Evolutionary conservation across 345 rosid genomes (phyloP), one percentile per base, ranked within the genome.

Genomic region (Dovyalis caffra): DNA sequence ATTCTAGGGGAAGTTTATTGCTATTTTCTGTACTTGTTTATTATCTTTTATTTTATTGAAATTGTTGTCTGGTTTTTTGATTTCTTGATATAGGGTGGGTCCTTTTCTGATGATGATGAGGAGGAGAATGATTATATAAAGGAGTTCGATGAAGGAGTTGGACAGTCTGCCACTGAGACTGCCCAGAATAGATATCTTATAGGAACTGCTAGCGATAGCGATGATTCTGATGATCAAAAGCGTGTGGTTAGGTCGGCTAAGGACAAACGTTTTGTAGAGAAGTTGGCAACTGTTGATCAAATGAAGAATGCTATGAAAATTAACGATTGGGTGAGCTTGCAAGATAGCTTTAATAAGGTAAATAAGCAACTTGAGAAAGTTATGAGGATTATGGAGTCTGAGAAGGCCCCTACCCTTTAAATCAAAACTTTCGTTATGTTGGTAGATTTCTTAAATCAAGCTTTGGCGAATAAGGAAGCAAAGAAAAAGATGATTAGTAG

Each of bases 401-500:
- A 82, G 3, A 90, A 79, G 86, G 83, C 84, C 38, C 99, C 97
- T 0, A 74, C 34, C n/a, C 86, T 89, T 76, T 95, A 95, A 72
- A 87, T 92, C 64, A 90, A 90, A 71, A 86, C 94, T 5, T 94
- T 95, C 64, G 97, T 91, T 16, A 88, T 92, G 91, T 75, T 95
- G 85, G 99, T 92, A 82, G 97, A 95, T 77, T 92, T 88, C 82
- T 78, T 95, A 74, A 88, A 83, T 62, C 87, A 90, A 74, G 87
- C 99, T 33, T 32, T 89, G 83, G 97, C 97, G 3, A 90, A 95
- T 73, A 95, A 95, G 88, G 99, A 95, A 66, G 97, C 95, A 0
- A 95, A 91, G 84, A 95, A 91, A 83, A 95, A 95, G 86, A 95
- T 95, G 97, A 95, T 97, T 57, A 86, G 95, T 69, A 92, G 97